These are phyloP conservation scores for sunflower (Helianthus annuus) DNA, from an alignment of 129 eudicot species.

Conservation along the genomic window DNA sequence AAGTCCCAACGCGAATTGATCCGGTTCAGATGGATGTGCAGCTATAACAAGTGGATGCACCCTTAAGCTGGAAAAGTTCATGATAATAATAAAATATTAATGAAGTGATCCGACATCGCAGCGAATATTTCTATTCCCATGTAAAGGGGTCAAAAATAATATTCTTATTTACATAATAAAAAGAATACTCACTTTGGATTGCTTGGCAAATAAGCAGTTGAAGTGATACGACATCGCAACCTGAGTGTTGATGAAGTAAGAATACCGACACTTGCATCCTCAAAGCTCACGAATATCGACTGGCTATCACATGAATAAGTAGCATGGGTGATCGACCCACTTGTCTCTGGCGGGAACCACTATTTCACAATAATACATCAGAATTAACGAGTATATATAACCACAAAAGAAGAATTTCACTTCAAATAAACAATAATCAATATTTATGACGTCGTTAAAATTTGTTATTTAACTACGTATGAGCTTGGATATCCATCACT, in stretches of 20 bases:
- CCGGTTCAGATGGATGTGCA: slow-evolving; percentile 73
- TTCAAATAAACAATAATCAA: not conserved
- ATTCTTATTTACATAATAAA: not conserved
- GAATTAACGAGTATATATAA: not conserved
- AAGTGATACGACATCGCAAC: slow-evolving; percentile 70
- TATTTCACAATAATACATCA: slow-evolving; percentile 23
- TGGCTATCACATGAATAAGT: slow-evolving; percentile 89
- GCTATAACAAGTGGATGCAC: slow-evolving; percentile 72
- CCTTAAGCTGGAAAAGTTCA: slow-evolving; percentile 45
- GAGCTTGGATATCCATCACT: slow-evolving; percentile 5
- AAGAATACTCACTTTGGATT: slow-evolving; percentile 58
- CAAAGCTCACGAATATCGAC: slow-evolving; percentile 67
- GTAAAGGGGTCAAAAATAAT: not conserved
- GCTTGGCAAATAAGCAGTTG: slow-evolving; percentile 60
- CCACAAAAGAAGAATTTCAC: not conserved
- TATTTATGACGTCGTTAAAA: not conserved
- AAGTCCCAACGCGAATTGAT: slow-evolving; percentile 83
- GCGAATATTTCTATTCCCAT: not conserved
- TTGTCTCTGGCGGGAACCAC: slow-evolving; percentile 85
- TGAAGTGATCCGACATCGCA: not conserved
- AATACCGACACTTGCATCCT: slow-evolving; percentile 83
- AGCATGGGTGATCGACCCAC: slow-evolving; percentile 81
- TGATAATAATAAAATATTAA: not conserved
- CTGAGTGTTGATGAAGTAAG: slow-evolving; percentile 70
- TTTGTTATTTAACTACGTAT: not conserved